Conservation (phyloP, 2,329 filamentous ascomycete species). For the Sporothrix pallida region DNA sequence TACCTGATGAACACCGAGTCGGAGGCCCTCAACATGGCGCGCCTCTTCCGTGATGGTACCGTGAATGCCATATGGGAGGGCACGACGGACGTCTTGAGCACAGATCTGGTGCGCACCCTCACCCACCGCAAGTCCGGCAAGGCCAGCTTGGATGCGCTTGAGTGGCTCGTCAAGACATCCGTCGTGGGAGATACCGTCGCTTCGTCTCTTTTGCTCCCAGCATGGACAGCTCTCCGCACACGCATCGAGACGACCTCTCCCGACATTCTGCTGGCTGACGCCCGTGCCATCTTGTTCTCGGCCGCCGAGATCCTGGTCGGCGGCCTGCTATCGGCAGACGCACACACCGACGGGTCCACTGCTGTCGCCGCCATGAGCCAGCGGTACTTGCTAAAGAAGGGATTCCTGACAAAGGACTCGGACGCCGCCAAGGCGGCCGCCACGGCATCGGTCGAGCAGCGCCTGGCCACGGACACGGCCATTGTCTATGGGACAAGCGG, state of each 20-base stretch:
- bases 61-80: conserved; percentile 69
- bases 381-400: conserved; percentile 48
- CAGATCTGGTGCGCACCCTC: conserved; percentile 55
- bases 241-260: conserved; percentile 47
- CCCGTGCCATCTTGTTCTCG: conserved; percentile 52
- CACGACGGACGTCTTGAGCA: conserved; percentile 72
- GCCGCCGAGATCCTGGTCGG: conserved; percentile 53
- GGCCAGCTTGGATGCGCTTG: conserved; percentile 51
- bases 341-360: conserved; percentile 45
- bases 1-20: conserved; percentile 67
- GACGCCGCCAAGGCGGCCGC: conserved; percentile 24
- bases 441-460: conserved; percentile 38
- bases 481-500: conserved; percentile 47
- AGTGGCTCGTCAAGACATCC: conserved; percentile 46
- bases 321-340: conserved; percentile 52
- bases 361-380: conserved; percentile 49
- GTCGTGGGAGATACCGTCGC: not conserved
- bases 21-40: conserved; percentile 68
- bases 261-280: conserved; percentile 53
- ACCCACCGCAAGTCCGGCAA: conserved; percentile 52
- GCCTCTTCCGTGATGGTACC: conserved; percentile 67
- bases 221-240: conserved; percentile 51
- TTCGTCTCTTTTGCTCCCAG: conserved; percentile 38
- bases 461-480: conserved; percentile 44
- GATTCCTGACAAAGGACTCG: conserved; percentile 40